Percentiles rank a stretch among this genome's conserved stretches.
Conservation (phyloP, 164 flowering plant genomes). For the Litsea cubeba region DNA sequence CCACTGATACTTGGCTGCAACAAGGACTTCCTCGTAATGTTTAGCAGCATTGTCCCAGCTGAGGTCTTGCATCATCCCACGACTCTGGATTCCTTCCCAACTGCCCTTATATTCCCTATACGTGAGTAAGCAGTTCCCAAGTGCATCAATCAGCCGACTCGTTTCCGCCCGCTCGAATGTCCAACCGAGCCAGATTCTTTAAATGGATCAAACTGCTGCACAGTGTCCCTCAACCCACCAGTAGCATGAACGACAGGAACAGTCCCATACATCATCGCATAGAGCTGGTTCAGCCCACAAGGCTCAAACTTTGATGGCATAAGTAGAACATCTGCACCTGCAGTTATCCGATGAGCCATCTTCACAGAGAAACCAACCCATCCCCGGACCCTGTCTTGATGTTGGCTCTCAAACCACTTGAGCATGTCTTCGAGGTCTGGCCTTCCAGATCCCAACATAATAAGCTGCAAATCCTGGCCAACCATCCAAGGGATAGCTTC, state of each 20-base stretch:
- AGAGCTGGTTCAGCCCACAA: slow-evolving; percentile 92
- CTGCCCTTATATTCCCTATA: slow-evolving; percentile 74
- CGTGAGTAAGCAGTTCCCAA: slow-evolving; percentile 76
- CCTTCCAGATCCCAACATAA: slow-evolving; percentile 89
- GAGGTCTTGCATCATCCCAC: slow-evolving; percentile 88
- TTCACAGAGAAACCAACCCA: slow-evolving; percentile 96
- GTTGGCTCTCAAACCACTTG: slow-evolving; percentile 53
- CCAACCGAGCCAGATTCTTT: slow-evolving; percentile 80
- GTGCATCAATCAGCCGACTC: slow-evolving; percentile 54
- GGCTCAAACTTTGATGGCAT: slow-evolving; percentile 99
- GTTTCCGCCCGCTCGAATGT: slow-evolving; percentile 76
- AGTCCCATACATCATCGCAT: slow-evolving; percentile 94
- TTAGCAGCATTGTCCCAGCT: slow-evolving; percentile 97
- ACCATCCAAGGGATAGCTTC: slow-evolving; percentile 92
- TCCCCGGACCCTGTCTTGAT: slow-evolving; percentile 65
- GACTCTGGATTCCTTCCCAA: slow-evolving; percentile 87
- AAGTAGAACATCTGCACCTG: slow-evolving; percentile 83
- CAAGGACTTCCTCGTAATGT: slow-evolving; percentile 79
- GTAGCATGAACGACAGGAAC: slow-evolving; percentile 95
- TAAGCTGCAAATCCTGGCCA: slow-evolving; percentile 75
- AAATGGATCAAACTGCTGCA: slow-evolving; percentile 74
- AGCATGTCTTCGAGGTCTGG: slow-evolving; percentile 76
- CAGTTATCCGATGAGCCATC: slow-evolving; percentile 85
- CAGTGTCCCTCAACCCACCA: slow-evolving; percentile 93
- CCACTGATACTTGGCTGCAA: slow-evolving; percentile 98